Percentiles rank a stretch among this genome's conserved stretches.
These are phyloP conservation scores for Penicillium sp. DNA, from an alignment of 2,329 filamentous ascomycete species.

Conservation along the genomic window DNA sequence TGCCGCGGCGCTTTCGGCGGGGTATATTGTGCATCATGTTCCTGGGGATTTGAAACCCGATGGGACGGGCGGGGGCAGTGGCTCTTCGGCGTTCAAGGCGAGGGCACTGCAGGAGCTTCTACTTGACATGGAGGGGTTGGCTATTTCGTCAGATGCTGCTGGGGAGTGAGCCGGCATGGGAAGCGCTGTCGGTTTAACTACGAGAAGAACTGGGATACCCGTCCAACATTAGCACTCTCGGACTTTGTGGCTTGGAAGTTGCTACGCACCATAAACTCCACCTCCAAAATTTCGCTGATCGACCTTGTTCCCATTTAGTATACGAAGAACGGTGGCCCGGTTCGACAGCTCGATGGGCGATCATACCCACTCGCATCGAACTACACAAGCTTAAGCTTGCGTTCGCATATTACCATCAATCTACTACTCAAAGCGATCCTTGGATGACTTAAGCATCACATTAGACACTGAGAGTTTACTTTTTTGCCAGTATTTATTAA, in stretches of 20 bases:
- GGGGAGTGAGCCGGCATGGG: neutral
- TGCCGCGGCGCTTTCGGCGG: conserved; percentile 26
- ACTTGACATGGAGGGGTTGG: conserved; percentile 15
- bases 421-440: neutral
- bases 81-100: neutral
- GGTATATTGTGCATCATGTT: conserved; percentile 29
- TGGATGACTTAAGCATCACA: too few relatives aligned
- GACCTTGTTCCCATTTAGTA: neutral
- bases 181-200: too few relatives aligned
- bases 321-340: neutral
- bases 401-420: neutral
- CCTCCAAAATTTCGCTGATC: neutral
- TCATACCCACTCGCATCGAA: neutral
- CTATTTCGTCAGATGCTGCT: neutral
- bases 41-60: neutral
- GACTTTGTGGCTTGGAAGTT: neutral
- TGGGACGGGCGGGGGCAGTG: neutral
- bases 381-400: neutral
- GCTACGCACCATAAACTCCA: neutral
- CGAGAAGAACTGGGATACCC: too few relatives aligned
- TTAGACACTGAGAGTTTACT: too few relatives aligned
- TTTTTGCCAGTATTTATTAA: too few relatives aligned
- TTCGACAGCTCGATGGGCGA: neutral
- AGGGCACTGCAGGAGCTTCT: conserved; percentile 20
- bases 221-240: too few relatives aligned